Base-by-base conservation (phyloP, 176 grass and related monocot species). In the Tuctoria greenei region DNA sequence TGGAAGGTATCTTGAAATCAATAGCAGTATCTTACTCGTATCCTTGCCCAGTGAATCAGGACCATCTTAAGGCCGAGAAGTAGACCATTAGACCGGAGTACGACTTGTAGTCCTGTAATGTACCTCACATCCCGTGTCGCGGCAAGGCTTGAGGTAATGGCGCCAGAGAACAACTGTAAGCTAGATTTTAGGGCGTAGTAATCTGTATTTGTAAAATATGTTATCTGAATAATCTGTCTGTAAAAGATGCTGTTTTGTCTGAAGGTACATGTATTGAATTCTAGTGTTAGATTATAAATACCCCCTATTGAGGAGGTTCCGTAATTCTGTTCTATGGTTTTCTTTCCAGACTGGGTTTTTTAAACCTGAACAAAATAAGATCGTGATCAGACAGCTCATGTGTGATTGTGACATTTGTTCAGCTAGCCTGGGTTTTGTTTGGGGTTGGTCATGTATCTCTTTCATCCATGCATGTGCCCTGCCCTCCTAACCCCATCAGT, bases 161-260 rank as follows among this genome's bases (percentile, higher is more conserved):
- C n/a, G 16, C 7, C 13, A 79, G 74, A 64, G 56, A 71, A 74
- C 61, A 71, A 74, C 61, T 40, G 55, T 63, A 73, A 84, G 67
- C 50, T 65, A 60, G n/a, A 66, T 31, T 41, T 36, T 23, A 86
- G 61, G 67, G 17, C 52, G 5, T 37, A 78, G 69, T 68, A 61
- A 65, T 74, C 44, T 71, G 81, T 75, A 76, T 84, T 70, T 88
- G 86, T 80, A 88, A 75, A 49, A 84, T 88, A 84, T 69, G 56
- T 76, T 58, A 76, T 26, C 38, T 34, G 63, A 88, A 88, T 88
- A 88, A 84, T 88, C 64, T 84, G 81, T 88, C 80, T 84, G 76
- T 88, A 84, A 84, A 84, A 84, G 76, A 50, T 80, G 24, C 7
- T 61, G 45, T 61, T 42, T 10, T 58, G 41, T 23, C 31, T 64